Base-by-base conservation (phyloP, 2,329 filamentous ascomycete species). In the Stylonectria norvegica region DNA sequence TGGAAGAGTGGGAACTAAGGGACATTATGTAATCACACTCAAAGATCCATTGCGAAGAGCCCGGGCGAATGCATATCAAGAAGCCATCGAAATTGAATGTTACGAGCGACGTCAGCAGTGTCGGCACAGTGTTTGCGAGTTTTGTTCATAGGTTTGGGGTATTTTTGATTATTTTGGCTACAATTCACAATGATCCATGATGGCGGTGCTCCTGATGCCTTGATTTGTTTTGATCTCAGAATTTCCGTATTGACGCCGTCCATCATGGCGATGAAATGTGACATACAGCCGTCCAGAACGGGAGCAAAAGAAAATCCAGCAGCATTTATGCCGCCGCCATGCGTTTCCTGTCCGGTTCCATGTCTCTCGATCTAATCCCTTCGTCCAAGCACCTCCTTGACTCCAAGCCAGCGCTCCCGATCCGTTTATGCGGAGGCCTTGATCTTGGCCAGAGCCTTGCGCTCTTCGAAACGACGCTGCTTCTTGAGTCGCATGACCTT, bases 401-500 rank as follows among this genome's bases (percentile, higher is more conserved):
- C 55, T 57, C 55, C 55, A 15, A 32, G n/a, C n/a, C n/a, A 56
- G 45, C 53, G 52, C 48, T 52, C 64, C 69, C 67, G 49, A 54
- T 56, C 50, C 53, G 64, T 68, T 74, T 86, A 88, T 70, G 86
- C 84, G 62, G 84, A 75, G 63, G 86, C 84, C 78, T 86, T 86
- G 75, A 95, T 77, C 83, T 95, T 95, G 69, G 89, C 88, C 68
- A 94, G 79, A 65, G 88, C 85, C 86, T 96, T 97, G 76, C 86
- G 86, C 75, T 95, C 85, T 81, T 96, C 90, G 77, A 94, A 97
- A 70, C 90, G 87, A 71, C 90, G 88, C 85, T 96, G 90, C 85
- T 98, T 98, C 86, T 91, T 94, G 76, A 97, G 80, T 74, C 91
- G 85, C 83, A 97, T 80, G 64, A 97, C 93, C 87, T 98, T 96